A percentile compares a stretch with the other conserved stretches of the same genome.
These are phyloP conservation scores for Physcomitrium patens DNA, from an alignment of 225 moss, liverwort and hornwort species.

Conservation along the genomic window DNA sequence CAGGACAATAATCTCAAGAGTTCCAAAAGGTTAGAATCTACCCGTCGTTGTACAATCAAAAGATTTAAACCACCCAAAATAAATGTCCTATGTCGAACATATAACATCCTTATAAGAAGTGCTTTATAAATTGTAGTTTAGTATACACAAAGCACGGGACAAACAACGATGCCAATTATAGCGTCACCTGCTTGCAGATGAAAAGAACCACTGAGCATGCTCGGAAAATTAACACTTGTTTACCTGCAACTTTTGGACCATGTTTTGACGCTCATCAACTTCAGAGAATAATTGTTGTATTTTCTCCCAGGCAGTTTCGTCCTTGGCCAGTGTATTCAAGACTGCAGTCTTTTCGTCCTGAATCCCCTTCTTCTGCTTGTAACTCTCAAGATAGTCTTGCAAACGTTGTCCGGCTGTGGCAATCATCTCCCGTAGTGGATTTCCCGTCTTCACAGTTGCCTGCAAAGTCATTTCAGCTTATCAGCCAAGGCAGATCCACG, in stretches of 20 bases:
- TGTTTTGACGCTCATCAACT: constrained; percentile 74
- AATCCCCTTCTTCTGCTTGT: constrained; percentile 64
- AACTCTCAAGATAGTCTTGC: constrained; percentile 90
- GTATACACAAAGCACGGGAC: background rate
- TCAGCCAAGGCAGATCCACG: constrained; percentile 32
- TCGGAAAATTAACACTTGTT: constrained; percentile 37
- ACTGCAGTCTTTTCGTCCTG: constrained; percentile 39
- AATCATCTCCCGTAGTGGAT: constrained; percentile 86
- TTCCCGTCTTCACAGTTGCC: constrained; percentile 81
- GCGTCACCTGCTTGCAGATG: background rate
- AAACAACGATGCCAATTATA: constrained; percentile 2
- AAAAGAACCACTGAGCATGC: constrained; percentile 23
- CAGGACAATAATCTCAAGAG: too few species aligned
- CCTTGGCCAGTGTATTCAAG: constrained; percentile 38
- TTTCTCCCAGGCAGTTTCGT: constrained; percentile 71
- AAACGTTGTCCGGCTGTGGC: constrained; percentile 82
- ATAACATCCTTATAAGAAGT: background rate
- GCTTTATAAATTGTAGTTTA: background rate
- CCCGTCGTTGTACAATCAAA: too few species aligned
- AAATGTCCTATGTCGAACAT: too few species aligned
- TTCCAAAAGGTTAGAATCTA: too few species aligned
- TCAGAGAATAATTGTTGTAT: constrained; percentile 81
- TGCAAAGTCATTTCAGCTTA: constrained; percentile 42
- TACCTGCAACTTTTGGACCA: constrained; percentile 57
- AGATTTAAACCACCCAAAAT: too few species aligned